Evolutionary conservation across 1,139 yeast species (phyloP).

Genomic region (Pichia sp.): DNA sequence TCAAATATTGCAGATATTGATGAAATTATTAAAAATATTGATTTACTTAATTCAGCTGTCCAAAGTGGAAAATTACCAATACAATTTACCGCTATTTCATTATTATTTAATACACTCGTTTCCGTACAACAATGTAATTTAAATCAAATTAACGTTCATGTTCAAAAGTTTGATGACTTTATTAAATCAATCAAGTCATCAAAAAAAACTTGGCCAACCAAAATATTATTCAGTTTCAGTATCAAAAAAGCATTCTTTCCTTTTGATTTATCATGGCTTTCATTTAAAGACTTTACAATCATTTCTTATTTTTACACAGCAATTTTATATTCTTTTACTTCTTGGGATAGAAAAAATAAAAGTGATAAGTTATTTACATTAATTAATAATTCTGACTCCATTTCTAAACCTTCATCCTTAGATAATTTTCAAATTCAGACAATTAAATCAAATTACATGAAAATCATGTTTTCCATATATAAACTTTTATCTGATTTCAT

Average conservation of each 20-base stretch:
- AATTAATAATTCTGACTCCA: neutral
- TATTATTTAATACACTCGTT: conserved; percentile 27
- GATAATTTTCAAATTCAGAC: conserved; percentile 20
- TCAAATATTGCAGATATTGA: conserved; percentile 10
- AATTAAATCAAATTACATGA: conserved; percentile 28
- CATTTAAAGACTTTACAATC: conserved; percentile 37
- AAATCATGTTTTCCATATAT: conserved; percentile 32
- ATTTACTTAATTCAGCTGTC: conserved; percentile 9
- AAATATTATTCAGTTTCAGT: conserved; percentile 29
- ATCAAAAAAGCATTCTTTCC: conserved; percentile 12
- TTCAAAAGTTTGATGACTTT: conserved; percentile 29
- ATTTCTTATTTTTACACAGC: conserved; percentile 32
- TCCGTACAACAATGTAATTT: conserved; percentile 29
- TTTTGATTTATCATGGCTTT: conserved; percentile 34
- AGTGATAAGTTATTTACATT: conserved; percentile 32
- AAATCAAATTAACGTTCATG: conserved; percentile 23
- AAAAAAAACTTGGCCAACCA: conserved; percentile 20
- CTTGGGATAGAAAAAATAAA: conserved; percentile 32
- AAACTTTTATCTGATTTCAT: conserved; percentile 33
- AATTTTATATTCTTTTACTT: conserved; percentile 29
- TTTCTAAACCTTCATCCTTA: neutral
- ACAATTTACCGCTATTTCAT: conserved; percentile 32
- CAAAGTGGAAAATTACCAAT: conserved; percentile 21
- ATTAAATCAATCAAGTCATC: conserved; percentile 20
- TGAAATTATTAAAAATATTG: conserved; percentile 21